These are phyloP conservation scores for Closterium sp. DNA, from an alignment of 139 green algal genomes.

Conservation along the genomic window DNA sequence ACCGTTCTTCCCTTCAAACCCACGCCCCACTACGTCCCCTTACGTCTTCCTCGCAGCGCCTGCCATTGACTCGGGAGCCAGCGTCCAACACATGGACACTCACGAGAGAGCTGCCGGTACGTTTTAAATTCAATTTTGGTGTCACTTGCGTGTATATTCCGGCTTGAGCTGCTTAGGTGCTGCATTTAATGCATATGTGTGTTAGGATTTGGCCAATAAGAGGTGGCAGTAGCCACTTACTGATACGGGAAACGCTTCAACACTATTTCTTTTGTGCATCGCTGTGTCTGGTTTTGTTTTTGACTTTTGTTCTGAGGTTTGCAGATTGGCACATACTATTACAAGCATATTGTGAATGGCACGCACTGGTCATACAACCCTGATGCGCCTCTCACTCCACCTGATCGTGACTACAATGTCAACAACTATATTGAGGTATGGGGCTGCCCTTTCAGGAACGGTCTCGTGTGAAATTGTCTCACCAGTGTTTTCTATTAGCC, in stretches of 20 bases:
- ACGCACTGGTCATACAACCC: slow-evolving; percentile 72
- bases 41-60: slow-evolving; percentile 6
- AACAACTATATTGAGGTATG: slow-evolving; percentile 56
- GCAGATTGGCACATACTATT: slow-evolving; percentile 68
- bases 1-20: background rate
- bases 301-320: background rate
- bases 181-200: background rate
- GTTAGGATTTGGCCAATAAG: background rate
- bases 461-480: background rate
- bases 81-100: background rate
- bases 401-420: slow-evolving; percentile 40
- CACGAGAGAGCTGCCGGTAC: background rate
- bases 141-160: background rate
- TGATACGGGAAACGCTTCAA: background rate
- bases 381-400: slow-evolving; percentile 37
- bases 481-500: too few relatives aligned
- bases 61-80: background rate
- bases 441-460: background rate
- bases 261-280: background rate
- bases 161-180: background rate
- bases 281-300: too few relatives aligned
- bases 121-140: background rate
- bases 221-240: background rate
- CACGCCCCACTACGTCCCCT: background rate
- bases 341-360: slow-evolving; percentile 92